Conservation (phyloP, 768 basidiomycete species). For the Sutorius australiensis region DNA sequence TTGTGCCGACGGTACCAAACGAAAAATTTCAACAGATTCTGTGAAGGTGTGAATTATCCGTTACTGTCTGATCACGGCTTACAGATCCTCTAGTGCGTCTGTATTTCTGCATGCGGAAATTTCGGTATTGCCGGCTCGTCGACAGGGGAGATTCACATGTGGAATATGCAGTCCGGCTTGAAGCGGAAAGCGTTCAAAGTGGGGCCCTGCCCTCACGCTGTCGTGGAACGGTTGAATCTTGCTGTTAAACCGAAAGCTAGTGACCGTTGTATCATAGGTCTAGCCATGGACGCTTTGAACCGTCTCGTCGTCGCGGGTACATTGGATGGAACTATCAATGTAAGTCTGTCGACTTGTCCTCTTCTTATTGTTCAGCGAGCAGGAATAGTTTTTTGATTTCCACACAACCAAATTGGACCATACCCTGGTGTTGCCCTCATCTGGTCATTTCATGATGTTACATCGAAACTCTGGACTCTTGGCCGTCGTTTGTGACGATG, state of each 20-base stretch:
- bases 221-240: slow-evolving; percentile 40
- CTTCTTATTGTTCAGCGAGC: neutral
- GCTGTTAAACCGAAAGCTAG: slow-evolving; percentile 39
- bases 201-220: slow-evolving; percentile 58
- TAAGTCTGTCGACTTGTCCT: slow-evolving; percentile 36
- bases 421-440: slow-evolving; percentile 62
- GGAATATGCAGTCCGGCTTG: slow-evolving; percentile 96
- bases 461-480: slow-evolving; percentile 85
- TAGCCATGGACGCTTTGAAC: slow-evolving; percentile 86
- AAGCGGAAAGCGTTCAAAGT: slow-evolving; percentile 73
- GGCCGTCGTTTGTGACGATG: slow-evolving; percentile 82
- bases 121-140: slow-evolving; percentile 87
- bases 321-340: slow-evolving; percentile 84
- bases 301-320: slow-evolving; percentile 78
- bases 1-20: slow-evolving; percentile 46
- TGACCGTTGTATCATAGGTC: slow-evolving; percentile 66
- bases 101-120: slow-evolving; percentile 93
- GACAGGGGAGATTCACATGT: slow-evolving; percentile 78
- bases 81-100: slow-evolving; percentile 55
- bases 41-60: slow-evolving; percentile 57
- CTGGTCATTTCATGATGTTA: slow-evolving; percentile 65
- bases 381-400: slow-evolving; percentile 89
- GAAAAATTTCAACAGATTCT: slow-evolving; percentile 51
- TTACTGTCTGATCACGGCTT: neutral
- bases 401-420: slow-evolving; percentile 75